These are phyloP conservation scores for Colletotrichum eremochloae DNA, from an alignment of 2,329 filamentous ascomycete genomes.

Conservation along the genomic window DNA sequence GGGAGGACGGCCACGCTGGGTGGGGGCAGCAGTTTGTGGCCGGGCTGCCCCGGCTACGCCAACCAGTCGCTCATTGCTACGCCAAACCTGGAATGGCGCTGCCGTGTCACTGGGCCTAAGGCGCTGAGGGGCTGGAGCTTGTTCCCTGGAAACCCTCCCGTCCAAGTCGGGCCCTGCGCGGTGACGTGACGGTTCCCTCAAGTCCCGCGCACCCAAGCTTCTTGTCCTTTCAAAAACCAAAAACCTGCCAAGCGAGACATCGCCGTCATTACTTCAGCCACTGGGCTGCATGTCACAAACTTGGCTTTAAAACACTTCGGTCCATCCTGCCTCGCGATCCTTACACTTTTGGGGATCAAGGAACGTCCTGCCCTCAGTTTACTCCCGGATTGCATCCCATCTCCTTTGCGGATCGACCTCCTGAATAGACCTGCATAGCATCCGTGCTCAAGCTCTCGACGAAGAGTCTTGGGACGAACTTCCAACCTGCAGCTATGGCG, in stretches of 20 bases:
- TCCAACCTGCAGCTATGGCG: slow-evolving; percentile 34
- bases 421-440: not conserved
- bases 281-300: slow-evolving; percentile 7
- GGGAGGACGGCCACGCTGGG: slow-evolving; percentile 8
- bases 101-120: slow-evolving; percentile 25
- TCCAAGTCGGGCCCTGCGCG: slow-evolving; percentile 34
- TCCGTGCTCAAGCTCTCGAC: slow-evolving; percentile 35
- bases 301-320: slow-evolving; percentile 15
- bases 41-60: slow-evolving; percentile 24
- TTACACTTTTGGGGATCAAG: not conserved
- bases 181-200: slow-evolving; percentile 39
- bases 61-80: not conserved
- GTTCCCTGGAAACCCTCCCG: slow-evolving; percentile 34
- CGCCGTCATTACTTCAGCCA: slow-evolving; percentile 41
- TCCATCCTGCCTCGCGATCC: not conserved
- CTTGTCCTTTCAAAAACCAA: slow-evolving; percentile 29
- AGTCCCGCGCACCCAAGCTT: slow-evolving; percentile 36
- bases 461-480: slow-evolving; percentile 31
- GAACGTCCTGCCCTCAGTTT: not conserved
- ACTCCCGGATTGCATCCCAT: slow-evolving; percentile 25
- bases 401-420: slow-evolving; percentile 1
- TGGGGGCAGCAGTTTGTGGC: slow-evolving; percentile 14
- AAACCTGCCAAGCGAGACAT: slow-evolving; percentile 42
- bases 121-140: slow-evolving; percentile 35
- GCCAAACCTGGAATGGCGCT: slow-evolving; percentile 35